Evolutionary conservation across 2,329 filamentous ascomycete species (phyloP).

Genomic region (Xylariaceae sp.): DNA sequence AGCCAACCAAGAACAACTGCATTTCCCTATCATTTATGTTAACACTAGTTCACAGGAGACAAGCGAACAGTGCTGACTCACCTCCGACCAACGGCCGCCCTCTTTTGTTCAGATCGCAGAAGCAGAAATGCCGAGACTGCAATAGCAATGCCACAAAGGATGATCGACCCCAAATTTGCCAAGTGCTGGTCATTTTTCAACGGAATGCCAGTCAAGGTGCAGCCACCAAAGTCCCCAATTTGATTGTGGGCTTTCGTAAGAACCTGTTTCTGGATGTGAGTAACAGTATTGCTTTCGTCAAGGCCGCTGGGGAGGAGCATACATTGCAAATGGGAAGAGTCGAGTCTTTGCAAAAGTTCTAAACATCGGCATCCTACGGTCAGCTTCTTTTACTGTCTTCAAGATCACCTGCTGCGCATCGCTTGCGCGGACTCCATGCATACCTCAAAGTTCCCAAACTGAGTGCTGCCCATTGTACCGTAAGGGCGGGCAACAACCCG

Average conservation of each 20-base stretch:
- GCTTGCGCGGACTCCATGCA: conserved; percentile 18
- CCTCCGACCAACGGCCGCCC: conserved; percentile 90
- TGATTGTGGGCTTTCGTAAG: conserved; percentile 59
- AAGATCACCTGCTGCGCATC: not conserved
- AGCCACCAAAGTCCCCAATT: conserved; percentile 56
- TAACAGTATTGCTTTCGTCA: conserved; percentile 3
- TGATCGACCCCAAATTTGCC: conserved; percentile 86
- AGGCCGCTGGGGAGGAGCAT: conserved; percentile 35
- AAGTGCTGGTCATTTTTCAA: conserved; percentile 63
- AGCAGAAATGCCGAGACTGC: conserved; percentile 62
- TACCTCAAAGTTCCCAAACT: conserved; percentile 60
- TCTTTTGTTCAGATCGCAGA: conserved; percentile 80
- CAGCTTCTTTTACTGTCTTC: conserved; percentile 11
- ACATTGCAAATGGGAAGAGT: conserved; percentile 84
- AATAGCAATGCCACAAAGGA: conserved; percentile 77
- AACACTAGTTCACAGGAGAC: conserved; percentile 13
- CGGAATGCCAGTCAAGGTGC: conserved; percentile 70
- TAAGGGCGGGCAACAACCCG: conserved; percentile 22
- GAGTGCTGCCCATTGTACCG: conserved; percentile 53
- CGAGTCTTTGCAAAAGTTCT: conserved; percentile 82
- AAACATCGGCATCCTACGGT: conserved; percentile 24
- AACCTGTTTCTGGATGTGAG: conserved; percentile 47
- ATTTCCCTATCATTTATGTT: conserved; percentile 66
- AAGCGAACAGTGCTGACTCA: conserved; percentile 37
- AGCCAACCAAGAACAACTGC: conserved; percentile 86